Percentiles rank a stretch among this genome's conserved stretches.
These are phyloP conservation scores for Amanita pallidorosea DNA, from an alignment of 768 basidiomycete species.

Conservation along the genomic window DNA sequence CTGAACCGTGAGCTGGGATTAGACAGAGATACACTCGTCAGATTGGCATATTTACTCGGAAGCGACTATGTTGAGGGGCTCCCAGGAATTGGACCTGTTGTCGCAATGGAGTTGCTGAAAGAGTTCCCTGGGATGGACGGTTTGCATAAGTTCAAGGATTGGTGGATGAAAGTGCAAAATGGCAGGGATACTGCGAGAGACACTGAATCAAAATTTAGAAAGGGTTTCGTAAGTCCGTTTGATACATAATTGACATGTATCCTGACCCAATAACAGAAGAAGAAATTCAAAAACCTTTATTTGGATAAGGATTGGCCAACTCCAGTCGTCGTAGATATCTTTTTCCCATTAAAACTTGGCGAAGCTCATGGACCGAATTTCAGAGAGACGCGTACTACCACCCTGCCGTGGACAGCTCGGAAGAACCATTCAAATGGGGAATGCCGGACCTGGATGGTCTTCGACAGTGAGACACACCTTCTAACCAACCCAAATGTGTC, in stretches of 20 bases:
- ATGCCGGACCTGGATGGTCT: conserved; percentile 93
- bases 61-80: conserved; percentile 96
- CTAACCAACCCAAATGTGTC: neutral
- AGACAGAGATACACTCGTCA: conserved; percentile 75
- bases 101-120: conserved; percentile 89
- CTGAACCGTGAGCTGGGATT: conserved; percentile 81
- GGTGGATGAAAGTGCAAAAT: conserved; percentile 91
- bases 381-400: conserved; percentile 91
- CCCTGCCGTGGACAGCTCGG: conserved; percentile 82
- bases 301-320: conserved; percentile 85
- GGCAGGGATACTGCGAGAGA: conserved; percentile 78
- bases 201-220: conserved; percentile 66
- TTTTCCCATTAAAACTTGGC: neutral
- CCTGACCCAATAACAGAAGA: conserved; percentile 47
- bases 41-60: conserved; percentile 88
- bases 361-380: conserved; percentile 2
- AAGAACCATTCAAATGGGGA: conserved; percentile 95
- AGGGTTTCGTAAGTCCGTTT: conserved; percentile 59
- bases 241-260: neutral
- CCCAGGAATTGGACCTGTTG: conserved; percentile 87
- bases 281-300: conserved; percentile 77
- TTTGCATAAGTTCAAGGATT: conserved; percentile 77
- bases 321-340: conserved; percentile 63
- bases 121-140: conserved; percentile 88
- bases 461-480: conserved; percentile 44